Evolutionary conservation across 2,329 filamentous ascomycete species (phyloP), one percentile per base, ranked within the genome.

Genomic region (Fusarium euwallaceae): DNA sequence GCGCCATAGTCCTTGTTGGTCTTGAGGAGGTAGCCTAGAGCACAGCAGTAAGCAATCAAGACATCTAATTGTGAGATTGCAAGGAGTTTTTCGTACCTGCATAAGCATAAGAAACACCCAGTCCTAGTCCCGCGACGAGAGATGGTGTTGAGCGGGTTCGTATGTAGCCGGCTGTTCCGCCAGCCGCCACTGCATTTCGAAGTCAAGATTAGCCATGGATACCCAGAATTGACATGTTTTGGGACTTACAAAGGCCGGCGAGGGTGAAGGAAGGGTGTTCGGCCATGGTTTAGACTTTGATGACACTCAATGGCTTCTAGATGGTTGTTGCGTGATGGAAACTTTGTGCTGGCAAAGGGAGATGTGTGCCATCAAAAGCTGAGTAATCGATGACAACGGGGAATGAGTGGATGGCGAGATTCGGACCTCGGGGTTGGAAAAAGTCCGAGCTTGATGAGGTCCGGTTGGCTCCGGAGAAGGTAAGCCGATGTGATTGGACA

Each of bases 191-290:
- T 79, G 34, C 0, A 10, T 5, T 20, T 22, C 16, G 29, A 20
- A 29, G 20, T 14, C 22, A 6, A 2, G 12, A 20, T 71, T 22
- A 70, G 61, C 56, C 53, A 48, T 17, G 3, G 9, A 11, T 2
- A 41, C 6, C 1, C 14, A 7, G 0, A 2, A n/a, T 11, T 4
- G 6, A 1, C 3, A 16, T 0, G 12, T 0, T 3, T 1, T 1
- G 6, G 1, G 7, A 78, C 83, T 80, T 77, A 85, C 83, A 62
- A 4, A 85, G 81, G 48, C 76, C 82, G 1, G 83, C 82, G 7
- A 85, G 80, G 27, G 83, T 84, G 61, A 85, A 84, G 0, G 83
- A 83, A 43, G 83, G 83, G 67, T 85, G 83, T 39, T 85, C 82
- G 20, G 83, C 83, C 83, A 84, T 84, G 56, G 43, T 39, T 61